Evolutionary conservation across 78 protist genomes (phyloP).

Genomic region (Tieghemostelium lacteum): DNA sequence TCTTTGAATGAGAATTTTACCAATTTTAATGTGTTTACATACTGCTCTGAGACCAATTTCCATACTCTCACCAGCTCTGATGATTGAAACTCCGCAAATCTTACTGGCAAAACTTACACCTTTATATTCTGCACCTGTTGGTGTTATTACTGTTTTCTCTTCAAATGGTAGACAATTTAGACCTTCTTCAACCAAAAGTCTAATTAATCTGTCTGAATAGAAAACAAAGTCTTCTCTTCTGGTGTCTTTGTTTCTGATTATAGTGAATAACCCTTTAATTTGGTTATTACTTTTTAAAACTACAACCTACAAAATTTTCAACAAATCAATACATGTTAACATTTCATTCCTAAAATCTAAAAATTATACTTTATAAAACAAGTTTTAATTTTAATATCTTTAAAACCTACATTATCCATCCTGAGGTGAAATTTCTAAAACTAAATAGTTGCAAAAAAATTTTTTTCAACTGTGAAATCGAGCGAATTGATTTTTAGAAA

Average conservation of each 20-base stretch:
- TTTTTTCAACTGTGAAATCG: no score
- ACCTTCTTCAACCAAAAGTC: conserved; percentile 82
- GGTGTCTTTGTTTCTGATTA: conserved; percentile 62
- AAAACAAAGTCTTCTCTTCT: conserved; percentile 83
- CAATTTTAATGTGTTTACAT: conserved; percentile 88
- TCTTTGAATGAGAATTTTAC: conserved; percentile 93
- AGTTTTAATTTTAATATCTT: no score
- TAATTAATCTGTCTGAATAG: conserved; percentile 87
- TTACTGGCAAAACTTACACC: conserved; percentile 73
- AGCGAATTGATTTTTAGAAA: no score
- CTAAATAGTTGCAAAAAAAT: no score
- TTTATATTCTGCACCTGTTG: conserved; percentile 73
- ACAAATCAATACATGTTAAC: neutral
- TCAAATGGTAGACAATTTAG: conserved; percentile 83
- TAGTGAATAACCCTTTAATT: conserved; percentile 74
- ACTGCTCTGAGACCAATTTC: conserved; percentile 87
- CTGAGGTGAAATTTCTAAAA: no score
- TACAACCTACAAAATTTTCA: conserved; percentile 20
- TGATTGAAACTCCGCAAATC: conserved; percentile 88
- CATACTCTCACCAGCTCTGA: conserved; percentile 94
- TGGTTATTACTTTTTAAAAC: conserved; percentile 63
- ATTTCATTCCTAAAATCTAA: neutral
- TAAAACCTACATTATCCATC: no score
- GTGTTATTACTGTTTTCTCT: conserved; percentile 79
- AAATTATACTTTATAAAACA: no score